Evolutionary conservation across 345 rosid species (phyloP), one percentile per base, ranked within the genome.

Genomic region (Euphorbia lathyris): DNA sequence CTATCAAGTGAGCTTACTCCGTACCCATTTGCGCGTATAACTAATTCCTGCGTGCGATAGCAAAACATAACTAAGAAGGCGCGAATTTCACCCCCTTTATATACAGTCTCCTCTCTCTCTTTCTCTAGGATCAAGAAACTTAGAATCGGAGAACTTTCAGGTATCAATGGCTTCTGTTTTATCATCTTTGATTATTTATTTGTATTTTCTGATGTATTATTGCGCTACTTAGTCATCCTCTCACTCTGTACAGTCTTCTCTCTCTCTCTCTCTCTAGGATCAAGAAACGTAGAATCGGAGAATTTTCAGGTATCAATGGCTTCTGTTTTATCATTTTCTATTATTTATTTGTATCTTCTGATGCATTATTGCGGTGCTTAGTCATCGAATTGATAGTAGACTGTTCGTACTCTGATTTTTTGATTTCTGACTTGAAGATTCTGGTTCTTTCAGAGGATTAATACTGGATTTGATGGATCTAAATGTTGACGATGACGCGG

Each of bases 11-110:
- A n/a, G n/a, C n/a, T n/a, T n/a, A n/a, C n/a, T n/a, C n/a, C n/a
- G n/a, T n/a, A n/a, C n/a, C n/a, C n/a, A n/a, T n/a, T n/a, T n/a
- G n/a, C n/a, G n/a, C n/a, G n/a, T n/a, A n/a, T n/a, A n/a, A n/a
- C n/a, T n/a, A n/a, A n/a, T n/a, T n/a, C n/a, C n/a, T n/a, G 71
- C 63, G 71, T 12, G 40, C 63, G 63, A 25, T 56, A 68, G 62
- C 22, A 22, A 36, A 14, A n/a, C 58, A 1, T 38, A 29, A 25
- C 51, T 9, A 9, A 8, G 14, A 26, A 25, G 71, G 71, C 71
- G 38, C 71, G 63, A 55, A 53, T 67, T 7, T 9, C 17, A n/a
- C n/a, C 12, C 38, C 26, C 16, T 7, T 34, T 34, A 34, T 34
- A 7, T 34, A 34, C 38, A 34, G 38, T 34, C 38, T 34, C 7